Conservation (phyloP, 2,329 filamentous ascomycete genomes). For the Microsporum canis region DNA sequence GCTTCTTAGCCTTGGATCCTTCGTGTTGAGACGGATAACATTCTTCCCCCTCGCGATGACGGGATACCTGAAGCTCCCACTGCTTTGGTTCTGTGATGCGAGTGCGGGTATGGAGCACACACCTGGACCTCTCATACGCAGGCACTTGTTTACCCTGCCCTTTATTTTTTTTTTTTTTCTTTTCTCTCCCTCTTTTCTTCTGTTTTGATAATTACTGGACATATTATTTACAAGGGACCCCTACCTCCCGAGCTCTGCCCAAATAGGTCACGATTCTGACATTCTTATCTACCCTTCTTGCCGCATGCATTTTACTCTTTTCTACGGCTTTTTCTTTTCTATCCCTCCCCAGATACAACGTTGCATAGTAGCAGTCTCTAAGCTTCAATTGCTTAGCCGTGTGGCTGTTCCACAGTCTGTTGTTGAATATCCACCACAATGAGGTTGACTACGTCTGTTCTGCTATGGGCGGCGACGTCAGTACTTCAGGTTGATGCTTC, state of each 20-base stretch:
- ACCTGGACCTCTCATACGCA: not conserved
- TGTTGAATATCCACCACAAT: slow-evolving; percentile 1
- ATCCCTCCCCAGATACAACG: not conserved
- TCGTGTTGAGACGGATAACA: not conserved
- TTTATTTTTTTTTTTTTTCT: not conserved
- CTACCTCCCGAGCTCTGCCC: not conserved
- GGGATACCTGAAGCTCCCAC: not conserved
- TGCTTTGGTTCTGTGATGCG: not conserved
- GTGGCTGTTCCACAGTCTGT: not conserved
- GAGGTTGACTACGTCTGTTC: slow-evolving; percentile 7
- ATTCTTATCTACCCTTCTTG: not conserved
- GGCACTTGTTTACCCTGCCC: not conserved
- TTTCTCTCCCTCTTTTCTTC: not conserved
- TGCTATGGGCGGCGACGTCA: slow-evolving; percentile 20
- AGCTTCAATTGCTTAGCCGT: not conserved
- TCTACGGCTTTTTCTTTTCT: not conserved
- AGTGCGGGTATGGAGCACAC: not conserved
- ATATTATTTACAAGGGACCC: not conserved
- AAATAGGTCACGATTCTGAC: not conserved
- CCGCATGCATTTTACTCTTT: not conserved
- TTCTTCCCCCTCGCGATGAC: not conserved
- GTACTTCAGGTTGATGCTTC: slow-evolving; percentile 12
- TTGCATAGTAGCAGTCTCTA: not conserved
- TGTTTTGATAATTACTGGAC: not conserved
- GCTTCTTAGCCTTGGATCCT: not conserved